phyloP scores from a whole-genome alignment of 345 rosid genomes.

The Lumnitzera littorea region DNA sequence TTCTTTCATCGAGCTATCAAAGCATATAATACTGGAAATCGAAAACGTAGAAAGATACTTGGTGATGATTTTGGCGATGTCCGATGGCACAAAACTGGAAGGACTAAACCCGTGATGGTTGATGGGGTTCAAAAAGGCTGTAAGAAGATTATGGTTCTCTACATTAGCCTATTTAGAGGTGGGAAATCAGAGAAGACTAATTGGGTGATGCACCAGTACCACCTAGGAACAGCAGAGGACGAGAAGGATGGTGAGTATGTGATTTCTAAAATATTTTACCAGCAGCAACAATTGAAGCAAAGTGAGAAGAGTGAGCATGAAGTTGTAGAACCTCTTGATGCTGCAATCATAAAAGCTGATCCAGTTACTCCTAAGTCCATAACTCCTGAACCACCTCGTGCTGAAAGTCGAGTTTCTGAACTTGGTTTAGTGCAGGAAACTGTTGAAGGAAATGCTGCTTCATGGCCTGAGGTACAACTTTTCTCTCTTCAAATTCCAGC shows the following conservation, averaged over 20 bases:
- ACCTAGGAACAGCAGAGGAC: constrained; percentile 83
- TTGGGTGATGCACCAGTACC: constrained; percentile 99
- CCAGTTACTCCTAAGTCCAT: constrained; percentile 69
- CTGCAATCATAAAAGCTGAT: constrained; percentile 37
- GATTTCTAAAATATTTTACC: constrained; percentile 72
- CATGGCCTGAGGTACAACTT: constrained; percentile 34
- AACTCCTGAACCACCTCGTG: constrained; percentile 58
- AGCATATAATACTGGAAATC: constrained; percentile 84
- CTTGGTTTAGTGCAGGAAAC: constrained; percentile 21
- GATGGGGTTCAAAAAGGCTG: constrained; percentile 81
- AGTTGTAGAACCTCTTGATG: constrained; percentile 26
- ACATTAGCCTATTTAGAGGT: constrained; percentile 39
- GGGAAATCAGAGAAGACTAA: constrained; percentile 80
- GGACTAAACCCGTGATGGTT: constrained; percentile 66
- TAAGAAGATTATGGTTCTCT: constrained; percentile 94
- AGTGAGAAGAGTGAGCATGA: constrained; percentile 56
- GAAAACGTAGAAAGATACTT: constrained; percentile 88
- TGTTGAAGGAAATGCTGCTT: constrained; percentile 14
- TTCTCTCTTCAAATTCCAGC: not conserved
- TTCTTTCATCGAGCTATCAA: constrained; percentile 85
- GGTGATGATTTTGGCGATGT: constrained; percentile 76
- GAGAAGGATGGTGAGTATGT: constrained; percentile 84
- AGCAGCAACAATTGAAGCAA: constrained; percentile 53
- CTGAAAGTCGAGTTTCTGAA: constrained; percentile 29
- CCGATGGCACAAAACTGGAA: constrained; percentile 98